phyloP scores from a whole-genome alignment of 352 stramenopile species.

The Phytopythium helicoides region DNA sequence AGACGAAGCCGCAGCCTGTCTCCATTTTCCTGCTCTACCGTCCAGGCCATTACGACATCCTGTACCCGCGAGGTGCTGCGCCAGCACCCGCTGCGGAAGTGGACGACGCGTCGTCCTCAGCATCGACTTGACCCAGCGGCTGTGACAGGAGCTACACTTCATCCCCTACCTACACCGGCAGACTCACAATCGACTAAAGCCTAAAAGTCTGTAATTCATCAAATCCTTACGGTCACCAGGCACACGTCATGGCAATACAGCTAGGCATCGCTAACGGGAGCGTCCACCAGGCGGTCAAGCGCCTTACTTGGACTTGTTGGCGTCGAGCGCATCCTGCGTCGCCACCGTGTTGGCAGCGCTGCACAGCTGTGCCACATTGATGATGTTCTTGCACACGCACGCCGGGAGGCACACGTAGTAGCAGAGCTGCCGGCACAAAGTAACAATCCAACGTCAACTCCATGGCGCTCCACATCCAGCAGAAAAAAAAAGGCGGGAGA shows the following conservation, averaged over 20 bases:
- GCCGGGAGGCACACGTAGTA: conserved; percentile 89
- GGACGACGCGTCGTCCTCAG: not conserved
- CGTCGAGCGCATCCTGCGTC: conserved; percentile 43
- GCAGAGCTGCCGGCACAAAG: conserved; percentile 43
- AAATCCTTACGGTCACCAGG: not conserved
- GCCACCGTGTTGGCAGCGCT: conserved; percentile 84
- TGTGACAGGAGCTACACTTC: not conserved
- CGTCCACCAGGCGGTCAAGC: not conserved
- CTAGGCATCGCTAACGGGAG: not conserved
- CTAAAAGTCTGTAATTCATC: not conserved
- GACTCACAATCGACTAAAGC: no score
- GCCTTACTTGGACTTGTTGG: conserved; percentile 60
- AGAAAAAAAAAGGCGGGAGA: no score
- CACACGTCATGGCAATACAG: not conserved
- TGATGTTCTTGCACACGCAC: conserved; percentile 91
- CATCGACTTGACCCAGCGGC: not conserved
- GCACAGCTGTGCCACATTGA: conserved; percentile 90
- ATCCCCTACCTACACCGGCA: no score
- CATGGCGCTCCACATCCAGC: no score
- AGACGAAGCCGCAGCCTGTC: conserved; percentile 16
- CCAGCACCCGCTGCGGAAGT: not conserved
- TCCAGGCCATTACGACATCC: conserved; percentile 94
- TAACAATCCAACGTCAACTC: conserved; percentile 6
- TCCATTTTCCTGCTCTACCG: conserved; percentile 90
- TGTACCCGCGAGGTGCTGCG: conserved; percentile 59